Conservation (phyloP, 495 filamentous ascomycete species). For the Penicillium waksmanii region DNA sequence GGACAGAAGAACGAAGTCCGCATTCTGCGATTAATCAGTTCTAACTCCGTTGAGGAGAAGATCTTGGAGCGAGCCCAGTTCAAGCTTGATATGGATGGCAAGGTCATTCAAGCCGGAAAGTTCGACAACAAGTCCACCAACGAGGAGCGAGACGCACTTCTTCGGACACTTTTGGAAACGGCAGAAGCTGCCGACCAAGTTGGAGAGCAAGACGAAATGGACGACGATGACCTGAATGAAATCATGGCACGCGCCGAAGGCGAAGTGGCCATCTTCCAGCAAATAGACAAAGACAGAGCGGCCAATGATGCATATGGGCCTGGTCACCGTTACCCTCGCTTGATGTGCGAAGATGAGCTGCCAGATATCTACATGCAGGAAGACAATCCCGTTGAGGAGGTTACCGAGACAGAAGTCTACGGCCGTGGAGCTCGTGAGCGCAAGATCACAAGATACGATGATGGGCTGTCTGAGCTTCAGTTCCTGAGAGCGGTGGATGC, state of each 20-base stretch:
- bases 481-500: slow-evolving; percentile 69
- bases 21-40: slow-evolving; percentile 91
- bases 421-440: slow-evolving; percentile 94
- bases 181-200: slow-evolving; percentile 83
- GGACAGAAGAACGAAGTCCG: slow-evolving; percentile 99
- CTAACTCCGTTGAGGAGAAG: slow-evolving; percentile 97
- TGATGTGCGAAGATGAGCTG: slow-evolving; percentile 86
- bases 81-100: slow-evolving; percentile 99
- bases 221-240: slow-evolving; percentile 94
- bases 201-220: slow-evolving; percentile 85
- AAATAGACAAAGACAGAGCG: slow-evolving; percentile 75
- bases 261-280: slow-evolving; percentile 70
- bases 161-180: slow-evolving; percentile 87
- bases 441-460: slow-evolving; percentile 92
- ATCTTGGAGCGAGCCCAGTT: slow-evolving; percentile 95
- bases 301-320: slow-evolving; percentile 71
- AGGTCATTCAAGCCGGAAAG: slow-evolving; percentile 98
- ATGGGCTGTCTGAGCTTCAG: slow-evolving; percentile 97
- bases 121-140: slow-evolving; percentile 99
- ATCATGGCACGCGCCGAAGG: slow-evolving; percentile 79
- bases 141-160: slow-evolving; percentile 94
- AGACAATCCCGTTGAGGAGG: slow-evolving; percentile 79
- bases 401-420: slow-evolving; percentile 71
- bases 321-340: slow-evolving; percentile 65
- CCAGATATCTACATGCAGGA: slow-evolving; percentile 92